Evolutionary conservation across 192 early-diverging fungal genomes (phyloP), one percentile per base, ranked within the genome.

Genomic region (Rhizoclosmatium sp.): DNA sequence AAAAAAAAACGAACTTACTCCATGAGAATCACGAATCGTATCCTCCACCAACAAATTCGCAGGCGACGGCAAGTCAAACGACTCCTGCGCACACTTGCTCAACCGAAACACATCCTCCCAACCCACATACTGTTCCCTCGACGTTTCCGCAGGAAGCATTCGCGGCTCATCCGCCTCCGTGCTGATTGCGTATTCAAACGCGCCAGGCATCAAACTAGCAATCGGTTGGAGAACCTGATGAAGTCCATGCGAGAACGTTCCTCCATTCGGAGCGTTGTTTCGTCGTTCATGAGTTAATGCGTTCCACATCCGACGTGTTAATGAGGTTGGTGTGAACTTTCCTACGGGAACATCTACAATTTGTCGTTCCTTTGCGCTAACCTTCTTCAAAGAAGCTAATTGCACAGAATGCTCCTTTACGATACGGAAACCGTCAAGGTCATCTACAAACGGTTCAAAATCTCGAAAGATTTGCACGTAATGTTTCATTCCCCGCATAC

Each of bases 391-490:
- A 31, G 31, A 31, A 31, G 31, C 31, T 31, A 31, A 31, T 7
- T 7, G 60, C 23, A 19, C 7, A 62, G 39, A 19, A 31, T 62
- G 19, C 60, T 7, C 10, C 7, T 40, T 62, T 21, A 21, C 23
- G 9, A 7, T 19, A 19, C 4, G 10, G 54, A 71, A 49, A n/a
- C 14, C 12, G 4, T 7, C 40, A 14, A 21, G 4, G 69, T 71
- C 39, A 21, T 41, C 21, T 14, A 67, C 7, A 12, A 21, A 76
- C 1, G 65, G 75, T 3, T 2, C 47, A 2, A 76, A 47, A 41
- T 76, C 75, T 7, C 48, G 41, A 48, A 47, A 65, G 21, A 76
- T 76, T n/a, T 76, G 75, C 23, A 62, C 75, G 49, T 76, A 76
- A 1, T 47, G 10, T 71, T 71, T 39, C n/a, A 71, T 4, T n/a